Conservation (phyloP, 192 early-diverging fungal species). For the Bifiguratus adelaidae region DNA sequence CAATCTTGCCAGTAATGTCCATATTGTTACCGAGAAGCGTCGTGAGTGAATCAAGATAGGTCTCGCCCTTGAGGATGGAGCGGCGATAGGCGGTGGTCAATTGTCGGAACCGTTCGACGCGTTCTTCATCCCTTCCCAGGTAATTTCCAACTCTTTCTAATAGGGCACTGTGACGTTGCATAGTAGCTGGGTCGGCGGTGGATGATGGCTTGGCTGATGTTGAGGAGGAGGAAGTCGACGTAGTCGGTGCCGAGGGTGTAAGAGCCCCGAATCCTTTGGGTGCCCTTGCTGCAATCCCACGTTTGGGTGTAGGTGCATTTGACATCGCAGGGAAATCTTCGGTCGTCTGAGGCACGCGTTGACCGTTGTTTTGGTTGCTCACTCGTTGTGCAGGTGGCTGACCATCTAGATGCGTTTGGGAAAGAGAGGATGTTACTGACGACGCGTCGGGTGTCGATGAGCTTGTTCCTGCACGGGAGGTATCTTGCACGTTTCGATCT, state of each 20-base stretch:
- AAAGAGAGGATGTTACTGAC: neutral
- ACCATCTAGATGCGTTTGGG: too few relatives aligned
- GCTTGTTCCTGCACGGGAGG: neutral
- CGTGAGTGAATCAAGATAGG: conserved; percentile 27
- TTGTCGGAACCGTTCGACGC: conserved; percentile 32
- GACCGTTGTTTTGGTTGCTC: too few relatives aligned
- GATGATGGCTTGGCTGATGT: neutral
- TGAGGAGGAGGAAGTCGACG: neutral
- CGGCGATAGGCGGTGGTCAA: conserved; percentile 36
- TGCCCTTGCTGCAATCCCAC: conserved; percentile 5
- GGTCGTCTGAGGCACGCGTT: too few relatives aligned
- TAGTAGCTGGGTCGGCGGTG: neutral
- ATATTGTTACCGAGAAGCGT: conserved; percentile 20
- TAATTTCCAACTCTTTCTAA: conserved; percentile 23
- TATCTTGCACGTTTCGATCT: conserved; percentile 1
- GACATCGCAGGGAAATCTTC: conserved; percentile 10
- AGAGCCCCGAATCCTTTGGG: neutral
- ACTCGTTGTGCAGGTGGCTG: too few relatives aligned
- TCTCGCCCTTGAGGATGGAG: conserved; percentile 18
- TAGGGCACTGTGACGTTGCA: conserved; percentile 24
- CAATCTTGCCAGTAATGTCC: conserved; percentile 30
- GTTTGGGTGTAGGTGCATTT: neutral
- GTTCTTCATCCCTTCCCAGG: conserved; percentile 15
- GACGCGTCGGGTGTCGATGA: neutral
- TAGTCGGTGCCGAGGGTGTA: neutral